phyloP scores from a whole-genome alignment of 164 flowering plant species.

The Umbellularia californica region DNA sequence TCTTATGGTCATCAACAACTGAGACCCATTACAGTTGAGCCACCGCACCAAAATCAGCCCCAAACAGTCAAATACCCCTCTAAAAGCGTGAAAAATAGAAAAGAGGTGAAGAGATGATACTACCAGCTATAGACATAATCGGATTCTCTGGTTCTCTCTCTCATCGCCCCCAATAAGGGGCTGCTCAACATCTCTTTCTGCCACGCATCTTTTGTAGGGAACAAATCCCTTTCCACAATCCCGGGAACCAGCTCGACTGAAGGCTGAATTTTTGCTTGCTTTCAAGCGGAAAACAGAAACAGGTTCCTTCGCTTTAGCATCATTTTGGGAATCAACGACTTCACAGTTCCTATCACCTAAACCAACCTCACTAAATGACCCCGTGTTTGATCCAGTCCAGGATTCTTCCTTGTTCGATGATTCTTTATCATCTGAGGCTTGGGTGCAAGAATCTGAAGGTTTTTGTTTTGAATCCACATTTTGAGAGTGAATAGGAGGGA shows the following conservation, averaged over 20 bases:
- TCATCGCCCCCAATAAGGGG: slow-evolving; percentile 21
- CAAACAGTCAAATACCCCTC: neutral
- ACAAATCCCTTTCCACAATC: slow-evolving; percentile 46
- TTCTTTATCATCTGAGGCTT: slow-evolving; percentile 11
- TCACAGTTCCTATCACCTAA: slow-evolving; percentile 24
- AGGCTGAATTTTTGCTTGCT: slow-evolving; percentile 24
- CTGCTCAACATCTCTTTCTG: slow-evolving; percentile 32
- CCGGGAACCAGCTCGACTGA: slow-evolving; percentile 9
- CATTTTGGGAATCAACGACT: slow-evolving; percentile 19
- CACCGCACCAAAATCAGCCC: neutral
- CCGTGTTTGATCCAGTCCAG: slow-evolving; percentile 36
- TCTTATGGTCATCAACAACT: neutral
- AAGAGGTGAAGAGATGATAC: neutral
- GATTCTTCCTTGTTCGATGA: slow-evolving; percentile 33
- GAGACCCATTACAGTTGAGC: neutral
- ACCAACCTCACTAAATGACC: slow-evolving; percentile 22
- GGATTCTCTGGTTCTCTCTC: slow-evolving; percentile 33
- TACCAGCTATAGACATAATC: slow-evolving; percentile 31
- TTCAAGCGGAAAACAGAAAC: slow-evolving; percentile 13
- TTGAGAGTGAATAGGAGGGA: slow-evolving; percentile 17
- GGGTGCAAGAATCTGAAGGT: slow-evolving; percentile 8
- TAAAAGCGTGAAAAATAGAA: neutral
- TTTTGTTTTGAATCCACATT: slow-evolving; percentile 13
- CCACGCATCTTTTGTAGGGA: slow-evolving; percentile 60
- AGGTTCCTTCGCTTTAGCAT: slow-evolving; percentile 8